These are phyloP conservation scores for Fusarium sp. DNA, from an alignment of 2,329 filamentous ascomycete genomes.

Conservation along the genomic window DNA sequence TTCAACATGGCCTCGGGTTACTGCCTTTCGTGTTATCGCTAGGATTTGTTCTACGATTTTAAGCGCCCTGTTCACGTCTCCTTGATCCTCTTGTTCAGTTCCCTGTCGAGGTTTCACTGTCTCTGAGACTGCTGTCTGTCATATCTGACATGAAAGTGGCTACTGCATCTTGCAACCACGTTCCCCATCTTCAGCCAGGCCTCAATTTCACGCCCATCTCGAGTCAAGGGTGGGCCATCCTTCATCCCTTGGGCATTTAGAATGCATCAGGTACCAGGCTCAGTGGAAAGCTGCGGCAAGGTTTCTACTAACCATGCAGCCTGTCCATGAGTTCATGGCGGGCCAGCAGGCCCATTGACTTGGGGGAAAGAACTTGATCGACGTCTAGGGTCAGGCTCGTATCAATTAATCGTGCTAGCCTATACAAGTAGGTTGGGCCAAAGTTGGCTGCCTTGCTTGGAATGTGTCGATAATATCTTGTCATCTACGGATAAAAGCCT, in stretches of 20 bases:
- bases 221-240: constrained; percentile 2
- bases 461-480: background rate
- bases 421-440: background rate
- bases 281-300: background rate
- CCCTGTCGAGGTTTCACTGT: constrained; percentile 6
- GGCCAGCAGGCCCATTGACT: background rate
- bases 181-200: constrained; percentile 6
- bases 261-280: constrained; percentile 5
- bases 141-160: constrained; percentile 4
- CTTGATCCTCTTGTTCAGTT: background rate
- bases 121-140: constrained; percentile 1
- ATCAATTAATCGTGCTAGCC: constrained; percentile 5
- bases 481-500: background rate
- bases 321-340: background rate
- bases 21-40: background rate
- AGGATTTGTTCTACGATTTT: background rate
- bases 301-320: constrained; percentile 3
- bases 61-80: background rate
- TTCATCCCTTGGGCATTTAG: constrained; percentile 1
- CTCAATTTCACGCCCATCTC: constrained; percentile 32
- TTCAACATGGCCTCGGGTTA: constrained; percentile 1
- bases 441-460: background rate
- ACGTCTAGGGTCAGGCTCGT: constrained; percentile 3
- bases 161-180: constrained; percentile 21
- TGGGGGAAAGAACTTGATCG: constrained; percentile 16